These are phyloP conservation scores for Hyaloscypha bicolor DNA, from an alignment of 495 filamentous ascomycete species.

Conservation along the genomic window DNA sequence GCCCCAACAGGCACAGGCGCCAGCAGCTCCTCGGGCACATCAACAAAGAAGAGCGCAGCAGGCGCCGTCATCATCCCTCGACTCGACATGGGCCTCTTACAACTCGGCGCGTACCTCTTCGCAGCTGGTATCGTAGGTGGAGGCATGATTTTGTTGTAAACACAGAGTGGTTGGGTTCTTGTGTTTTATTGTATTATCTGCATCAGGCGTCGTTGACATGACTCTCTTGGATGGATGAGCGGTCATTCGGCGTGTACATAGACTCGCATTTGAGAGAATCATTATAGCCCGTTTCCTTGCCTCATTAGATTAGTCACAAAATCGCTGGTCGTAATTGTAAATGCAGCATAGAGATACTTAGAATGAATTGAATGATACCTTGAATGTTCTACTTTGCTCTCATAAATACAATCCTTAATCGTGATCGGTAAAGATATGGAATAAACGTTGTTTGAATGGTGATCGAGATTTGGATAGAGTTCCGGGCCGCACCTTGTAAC, in stretches of 20 bases:
- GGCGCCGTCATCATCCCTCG: constrained; percentile 49
- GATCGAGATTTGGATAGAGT: too few species aligned
- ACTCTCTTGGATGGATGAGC: constrained; percentile 4
- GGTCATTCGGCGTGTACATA: not conserved
- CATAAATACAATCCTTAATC: not conserved
- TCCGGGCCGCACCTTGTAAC: too few species aligned
- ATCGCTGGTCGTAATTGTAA: not conserved
- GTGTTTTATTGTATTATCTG: constrained; percentile 3
- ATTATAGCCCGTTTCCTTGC: not conserved
- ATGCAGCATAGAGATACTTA: not conserved
- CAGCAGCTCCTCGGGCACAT: constrained; percentile 37
- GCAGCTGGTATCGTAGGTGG: constrained; percentile 68
- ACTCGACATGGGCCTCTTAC: constrained; percentile 64
- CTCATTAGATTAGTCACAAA: not conserved
- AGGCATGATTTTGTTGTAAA: constrained; percentile 78
- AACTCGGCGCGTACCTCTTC: constrained; percentile 67
- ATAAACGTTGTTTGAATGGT: too few species aligned
- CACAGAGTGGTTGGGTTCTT: not conserved
- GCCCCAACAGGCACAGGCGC: constrained; percentile 48
- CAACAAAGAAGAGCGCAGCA: constrained; percentile 36
- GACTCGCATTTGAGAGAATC: not conserved
- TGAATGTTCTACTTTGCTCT: not conserved
- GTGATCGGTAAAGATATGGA: too few species aligned
- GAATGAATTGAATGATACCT: constrained; percentile 3
- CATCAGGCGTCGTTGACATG: constrained; percentile 10